Base-by-base conservation (phyloP, 1,139 yeast genomes). In the Diutina rugosa region DNA sequence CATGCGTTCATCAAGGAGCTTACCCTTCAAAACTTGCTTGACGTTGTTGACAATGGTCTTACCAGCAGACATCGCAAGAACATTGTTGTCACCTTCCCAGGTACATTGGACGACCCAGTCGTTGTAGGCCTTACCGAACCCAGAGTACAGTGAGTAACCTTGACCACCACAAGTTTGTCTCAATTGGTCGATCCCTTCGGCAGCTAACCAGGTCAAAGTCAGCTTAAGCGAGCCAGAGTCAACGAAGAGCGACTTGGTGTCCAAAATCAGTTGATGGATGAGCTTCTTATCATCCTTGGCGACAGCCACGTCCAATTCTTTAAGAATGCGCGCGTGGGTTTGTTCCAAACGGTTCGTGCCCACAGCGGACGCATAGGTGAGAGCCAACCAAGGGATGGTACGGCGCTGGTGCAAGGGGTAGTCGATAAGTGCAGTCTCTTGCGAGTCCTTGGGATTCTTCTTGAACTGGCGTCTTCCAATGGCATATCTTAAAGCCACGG, bases 91-190 rank as follows among this genome's bases (percentile, higher is more conserved):
- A 16, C 64, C 64, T 52, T 62, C 64, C 64, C 64, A 62, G 1
- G 64, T 62, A 49, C 64, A 62, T 56, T 62, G 64, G n/a, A 62
- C 63, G 29, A 61, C 64, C 64, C 64, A 62, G 55, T 62, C 64
- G 9, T 59, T 62, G 54, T 62, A 62, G 14, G 61, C 55, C 58
- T 62, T 61, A 4, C 64, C 64, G 41, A 62, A 62, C 2, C 64
- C 63, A 8, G 61, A 58, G 58, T 62, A 62, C n/a, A 62, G 59
- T n/a, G 61, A 59, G 61, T 62, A 62, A 30, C 64, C 64, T 58
- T 57, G 63, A 14, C 64, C 64, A n/a, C 64, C 64, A 49, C 64
- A 62, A 16, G 62, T 60, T 54, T 62, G 64, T 18, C 64, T 56
- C 29, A 61, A 46, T 52, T 62, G 62, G 55, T 60, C 58, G 38